Conservation (phyloP, 352 stramenopile species). For the Thalassiosira livingstoniorum region DNA sequence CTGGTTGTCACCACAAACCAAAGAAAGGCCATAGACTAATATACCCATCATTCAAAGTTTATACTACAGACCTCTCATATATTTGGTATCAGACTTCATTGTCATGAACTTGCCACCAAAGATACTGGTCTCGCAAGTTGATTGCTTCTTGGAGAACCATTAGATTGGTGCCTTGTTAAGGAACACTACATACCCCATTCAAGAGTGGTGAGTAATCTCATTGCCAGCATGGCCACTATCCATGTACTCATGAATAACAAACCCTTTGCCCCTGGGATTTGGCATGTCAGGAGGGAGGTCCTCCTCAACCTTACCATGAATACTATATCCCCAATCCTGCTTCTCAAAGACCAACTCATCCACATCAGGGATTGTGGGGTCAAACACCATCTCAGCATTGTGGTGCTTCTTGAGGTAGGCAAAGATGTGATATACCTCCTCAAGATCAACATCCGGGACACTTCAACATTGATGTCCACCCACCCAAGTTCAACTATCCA, state of each 20-base stretch:
- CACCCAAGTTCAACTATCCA: slow-evolving; percentile 46
- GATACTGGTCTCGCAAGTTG: background rate
- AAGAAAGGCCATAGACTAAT: background rate
- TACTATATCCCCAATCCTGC: background rate
- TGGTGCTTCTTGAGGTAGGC: slow-evolving; percentile 27
- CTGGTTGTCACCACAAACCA: too few relatives aligned
- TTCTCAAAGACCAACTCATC: background rate
- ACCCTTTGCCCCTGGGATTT: background rate
- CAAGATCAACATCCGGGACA: slow-evolving; percentile 46
- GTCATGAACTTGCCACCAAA: background rate
- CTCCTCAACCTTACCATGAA: background rate
- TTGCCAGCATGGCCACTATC: background rate
- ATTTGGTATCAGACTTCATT: background rate
- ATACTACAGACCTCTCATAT: background rate
- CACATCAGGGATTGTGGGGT: background rate
- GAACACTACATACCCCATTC: background rate
- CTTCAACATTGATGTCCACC: slow-evolving; percentile 45
- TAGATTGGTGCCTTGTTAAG: background rate
- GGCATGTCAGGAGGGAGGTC: background rate
- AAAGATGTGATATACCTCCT: slow-evolving; percentile 29
- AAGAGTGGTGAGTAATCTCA: background rate
- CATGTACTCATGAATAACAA: background rate
- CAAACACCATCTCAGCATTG: slow-evolving; percentile 2
- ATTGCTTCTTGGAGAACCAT: background rate
- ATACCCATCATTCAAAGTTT: background rate